These are phyloP conservation scores for Cyclocybe cylindracea DNA, from an alignment of 768 basidiomycete species.

Conservation along the genomic window DNA sequence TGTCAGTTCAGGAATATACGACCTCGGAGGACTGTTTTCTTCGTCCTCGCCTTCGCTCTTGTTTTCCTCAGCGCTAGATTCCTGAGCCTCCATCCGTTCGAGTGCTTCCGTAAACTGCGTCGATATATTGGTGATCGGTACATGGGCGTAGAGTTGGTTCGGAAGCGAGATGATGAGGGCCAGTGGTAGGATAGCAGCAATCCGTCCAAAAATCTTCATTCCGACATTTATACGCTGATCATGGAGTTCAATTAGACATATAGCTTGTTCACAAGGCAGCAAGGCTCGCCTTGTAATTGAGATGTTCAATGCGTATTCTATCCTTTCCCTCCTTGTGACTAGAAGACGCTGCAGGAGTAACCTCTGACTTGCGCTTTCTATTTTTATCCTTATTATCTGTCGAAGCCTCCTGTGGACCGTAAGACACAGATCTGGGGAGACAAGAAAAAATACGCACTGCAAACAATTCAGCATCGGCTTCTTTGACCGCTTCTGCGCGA, in stretches of 20 bases:
- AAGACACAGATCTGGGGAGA: background rate
- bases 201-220: conserved; percentile 87
- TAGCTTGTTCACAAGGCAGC: background rate
- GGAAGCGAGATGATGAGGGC: conserved; percentile 93
- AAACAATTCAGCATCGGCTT: conserved; percentile 82
- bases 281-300: conserved; percentile 83
- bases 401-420: conserved; percentile 38
- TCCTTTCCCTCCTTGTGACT: conserved; percentile 46
- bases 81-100: conserved; percentile 56
- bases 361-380: conserved; percentile 49
- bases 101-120: conserved; percentile 72
- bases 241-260: conserved; percentile 1
- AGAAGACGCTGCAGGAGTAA: conserved; percentile 23
- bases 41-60: conserved; percentile 37
- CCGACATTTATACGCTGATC: conserved; percentile 76
- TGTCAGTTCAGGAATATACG: conserved; percentile 63
- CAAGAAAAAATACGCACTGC: conserved; percentile 41
- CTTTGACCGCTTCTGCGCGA: conserved; percentile 80
- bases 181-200: conserved; percentile 84
- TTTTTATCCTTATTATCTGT: conserved; percentile 43
- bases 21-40: conserved; percentile 35
- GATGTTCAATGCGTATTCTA: conserved; percentile 78
- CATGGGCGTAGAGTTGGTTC: conserved; percentile 89
- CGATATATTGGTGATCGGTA: conserved; percentile 93
- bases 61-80: conserved; percentile 45